A percentile compares a stretch with the other conserved stretches of the same genome.
Conservation (phyloP, 2,329 filamentous ascomycete species). For the Calonectria honghensis region DNA sequence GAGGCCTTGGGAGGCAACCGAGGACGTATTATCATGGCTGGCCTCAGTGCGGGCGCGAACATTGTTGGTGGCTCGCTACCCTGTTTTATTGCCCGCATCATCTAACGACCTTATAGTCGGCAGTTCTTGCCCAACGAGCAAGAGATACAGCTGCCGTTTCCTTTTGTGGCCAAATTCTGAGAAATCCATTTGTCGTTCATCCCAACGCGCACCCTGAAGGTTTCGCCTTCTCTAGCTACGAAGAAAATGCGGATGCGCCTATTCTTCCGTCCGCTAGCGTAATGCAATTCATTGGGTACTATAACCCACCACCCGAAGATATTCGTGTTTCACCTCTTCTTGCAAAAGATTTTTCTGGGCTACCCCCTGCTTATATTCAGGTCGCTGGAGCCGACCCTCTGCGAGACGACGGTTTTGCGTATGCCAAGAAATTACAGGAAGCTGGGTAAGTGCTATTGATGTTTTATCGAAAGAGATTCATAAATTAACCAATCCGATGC, state of each 20-base stretch:
- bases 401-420: conserved; percentile 1
- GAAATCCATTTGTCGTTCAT: neutral
- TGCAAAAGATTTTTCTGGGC: neutral
- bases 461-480: too few relatives aligned
- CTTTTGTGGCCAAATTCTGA: neutral
- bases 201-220: neutral
- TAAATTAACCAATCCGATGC: too few relatives aligned
- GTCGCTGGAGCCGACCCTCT: conserved; percentile 9
- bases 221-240: neutral
- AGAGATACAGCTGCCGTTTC: neutral
- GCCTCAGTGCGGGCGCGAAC: conserved; percentile 10
- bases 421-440: neutral
- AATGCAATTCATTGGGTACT: neutral
- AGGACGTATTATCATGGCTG: neutral
- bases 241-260: conserved; percentile 1
- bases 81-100: too few relatives aligned
- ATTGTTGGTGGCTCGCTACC: neutral
- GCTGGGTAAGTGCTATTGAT: neutral
- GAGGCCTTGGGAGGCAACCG: neutral
- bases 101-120: neutral
- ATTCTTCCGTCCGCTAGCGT: neutral
- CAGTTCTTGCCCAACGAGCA: neutral
- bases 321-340: neutral
- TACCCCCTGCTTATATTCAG: conserved; percentile 2
- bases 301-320: neutral